These are phyloP conservation scores for Xylariaceae sp. DNA, from an alignment of 2,329 filamentous ascomycete species.

Conservation along the genomic window DNA sequence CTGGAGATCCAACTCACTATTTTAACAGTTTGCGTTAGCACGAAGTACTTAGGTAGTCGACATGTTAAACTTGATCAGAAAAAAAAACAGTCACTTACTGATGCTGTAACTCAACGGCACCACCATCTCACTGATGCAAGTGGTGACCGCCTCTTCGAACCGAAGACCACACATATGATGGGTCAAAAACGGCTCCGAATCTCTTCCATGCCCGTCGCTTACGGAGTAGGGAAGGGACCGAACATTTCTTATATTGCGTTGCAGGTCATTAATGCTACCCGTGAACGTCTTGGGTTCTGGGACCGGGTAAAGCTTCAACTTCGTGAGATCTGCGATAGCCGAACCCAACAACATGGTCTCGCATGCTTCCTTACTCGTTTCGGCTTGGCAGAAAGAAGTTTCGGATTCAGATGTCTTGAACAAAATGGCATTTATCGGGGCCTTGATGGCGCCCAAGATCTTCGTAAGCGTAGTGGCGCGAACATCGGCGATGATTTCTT, in stretches of 20 bases:
- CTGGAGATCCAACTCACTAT: slow-evolving; percentile 19
- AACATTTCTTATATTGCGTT: slow-evolving; percentile 16
- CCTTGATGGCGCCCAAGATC: slow-evolving; percentile 17
- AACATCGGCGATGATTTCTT: slow-evolving; percentile 16
- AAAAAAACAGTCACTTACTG: slow-evolving; percentile 9
- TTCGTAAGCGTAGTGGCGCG: slow-evolving; percentile 17
- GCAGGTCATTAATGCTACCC: slow-evolving; percentile 21
- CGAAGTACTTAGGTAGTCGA: not conserved
- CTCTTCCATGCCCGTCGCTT: slow-evolving; percentile 8
- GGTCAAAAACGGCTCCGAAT: slow-evolving; percentile 23
- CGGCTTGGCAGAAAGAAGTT: slow-evolving; percentile 21
- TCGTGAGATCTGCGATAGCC: slow-evolving; percentile 15
- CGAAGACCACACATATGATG: slow-evolving; percentile 24
- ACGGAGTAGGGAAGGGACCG: too few relatives aligned
- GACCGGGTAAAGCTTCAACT: slow-evolving; percentile 21
- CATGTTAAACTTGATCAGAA: not conserved
- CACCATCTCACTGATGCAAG: slow-evolving; percentile 18
- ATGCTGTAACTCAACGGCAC: slow-evolving; percentile 14
- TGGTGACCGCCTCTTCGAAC: slow-evolving; percentile 10
- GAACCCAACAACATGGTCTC: slow-evolving; percentile 29
- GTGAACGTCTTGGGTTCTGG: slow-evolving; percentile 18
- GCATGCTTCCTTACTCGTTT: slow-evolving; percentile 19
- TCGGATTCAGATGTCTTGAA: not conserved
- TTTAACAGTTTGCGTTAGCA: not conserved
- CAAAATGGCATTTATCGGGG: slow-evolving; percentile 15